A percentile compares a stretch with the other conserved stretches of the same genome.
Conservation (phyloP, 176 grass and related monocot species). For the Oryza glaberrima region DNA sequence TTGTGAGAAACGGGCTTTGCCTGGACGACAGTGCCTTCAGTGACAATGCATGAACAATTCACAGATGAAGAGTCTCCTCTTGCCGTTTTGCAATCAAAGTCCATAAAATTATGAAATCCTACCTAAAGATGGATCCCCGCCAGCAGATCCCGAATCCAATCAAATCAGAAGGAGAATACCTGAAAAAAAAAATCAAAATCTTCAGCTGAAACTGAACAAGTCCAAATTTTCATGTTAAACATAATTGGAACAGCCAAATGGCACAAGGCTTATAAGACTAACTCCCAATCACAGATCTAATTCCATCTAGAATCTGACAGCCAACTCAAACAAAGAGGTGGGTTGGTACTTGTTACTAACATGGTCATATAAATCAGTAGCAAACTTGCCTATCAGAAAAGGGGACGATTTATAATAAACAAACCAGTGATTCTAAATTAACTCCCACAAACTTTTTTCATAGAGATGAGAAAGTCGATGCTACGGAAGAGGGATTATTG, state of each 20-base stretch:
- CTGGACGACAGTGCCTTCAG: constrained; percentile 38
- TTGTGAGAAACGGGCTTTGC: constrained; percentile 3
- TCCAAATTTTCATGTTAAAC: background rate
- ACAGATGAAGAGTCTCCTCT: constrained; percentile 53
- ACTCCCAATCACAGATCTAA: background rate
- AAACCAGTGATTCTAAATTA: background rate
- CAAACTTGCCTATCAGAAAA: background rate
- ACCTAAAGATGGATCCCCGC: constrained; percentile 14
- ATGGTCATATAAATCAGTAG: background rate
- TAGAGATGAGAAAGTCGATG: background rate
- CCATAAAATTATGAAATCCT: constrained; percentile 73
- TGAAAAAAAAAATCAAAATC: constrained; percentile 11
- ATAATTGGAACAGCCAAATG: constrained; percentile 2
- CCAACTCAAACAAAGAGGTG: background rate
- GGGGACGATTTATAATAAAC: background rate
- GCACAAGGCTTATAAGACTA: background rate
- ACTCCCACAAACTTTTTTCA: background rate
- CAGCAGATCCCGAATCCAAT: constrained; percentile 22
- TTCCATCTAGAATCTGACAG: constrained; percentile 1
- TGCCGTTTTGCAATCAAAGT: constrained; percentile 67
- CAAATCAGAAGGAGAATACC: constrained; percentile 17
- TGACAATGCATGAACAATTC: constrained; percentile 34
- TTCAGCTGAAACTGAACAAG: constrained; percentile 5
- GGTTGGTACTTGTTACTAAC: background rate
- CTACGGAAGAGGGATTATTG: background rate